These are phyloP conservation scores for Nothophoma quercina DNA, from an alignment of 2,329 filamentous ascomycete species.

Conservation along the genomic window DNA sequence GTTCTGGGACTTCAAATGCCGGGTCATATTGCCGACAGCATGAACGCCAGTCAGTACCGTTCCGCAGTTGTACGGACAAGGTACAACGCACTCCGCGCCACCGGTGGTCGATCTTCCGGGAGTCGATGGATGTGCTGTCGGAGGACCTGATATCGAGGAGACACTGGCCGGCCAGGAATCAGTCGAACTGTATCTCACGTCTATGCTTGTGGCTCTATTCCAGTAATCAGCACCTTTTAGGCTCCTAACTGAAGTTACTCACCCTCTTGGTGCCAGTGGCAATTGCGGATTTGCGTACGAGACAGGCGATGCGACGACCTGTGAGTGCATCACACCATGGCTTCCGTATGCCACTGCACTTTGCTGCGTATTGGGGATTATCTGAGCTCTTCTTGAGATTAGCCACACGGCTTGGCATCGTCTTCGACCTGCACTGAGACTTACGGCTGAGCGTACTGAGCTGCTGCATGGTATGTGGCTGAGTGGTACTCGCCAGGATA, in stretches of 20 bases:
- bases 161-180: background rate
- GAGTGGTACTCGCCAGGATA: background rate
- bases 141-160: background rate
- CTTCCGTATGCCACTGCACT: background rate
- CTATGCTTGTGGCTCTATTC: background rate
- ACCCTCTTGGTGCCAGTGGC: conserved; percentile 1
- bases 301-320: background rate
- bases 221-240: background rate
- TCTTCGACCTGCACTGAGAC: background rate
- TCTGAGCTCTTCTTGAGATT: background rate
- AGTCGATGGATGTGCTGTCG: background rate
- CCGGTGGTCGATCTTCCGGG: background rate
- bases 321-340: background rate
- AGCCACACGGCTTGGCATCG: background rate
- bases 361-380: background rate
- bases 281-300: background rate
- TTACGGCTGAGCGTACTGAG: conserved; percentile 3
- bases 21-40: conserved; percentile 39
- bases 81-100: conserved; percentile 13
- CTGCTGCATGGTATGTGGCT: background rate
- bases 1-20: conserved; percentile 35
- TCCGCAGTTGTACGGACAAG: conserved; percentile 34
- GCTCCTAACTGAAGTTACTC: background rate
- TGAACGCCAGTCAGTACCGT: conserved; percentile 33
- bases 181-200: background rate